Evolutionary conservation across 2,329 filamentous ascomycete genomes (phyloP), one percentile per base, ranked within the genome.

Genomic region (Fusarium sp.): DNA sequence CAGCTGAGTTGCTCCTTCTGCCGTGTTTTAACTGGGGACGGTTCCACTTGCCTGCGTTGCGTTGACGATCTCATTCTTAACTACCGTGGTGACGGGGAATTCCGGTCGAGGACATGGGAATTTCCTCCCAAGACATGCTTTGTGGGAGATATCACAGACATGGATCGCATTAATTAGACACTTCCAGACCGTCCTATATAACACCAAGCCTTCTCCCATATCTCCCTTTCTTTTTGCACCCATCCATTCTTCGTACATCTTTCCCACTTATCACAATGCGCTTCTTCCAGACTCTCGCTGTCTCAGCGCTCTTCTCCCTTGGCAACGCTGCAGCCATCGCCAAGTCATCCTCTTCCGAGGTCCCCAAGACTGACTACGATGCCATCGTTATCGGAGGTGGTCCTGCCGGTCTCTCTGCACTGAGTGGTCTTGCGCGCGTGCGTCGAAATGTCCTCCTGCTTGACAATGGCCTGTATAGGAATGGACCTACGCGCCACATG

Each of bases 351-450:
- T 33, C 62, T 1, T 13, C 40, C 5, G 67, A 61, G 24, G 62
- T 77, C 5, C 41, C 55, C 2, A 35, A 51, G 9, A 44, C 62
- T 10, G 46, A 65, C 17, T 88, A 84, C 69, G 87, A 89, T 76
- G 86, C 83, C 57, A 81, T 89, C 41, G 78, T 89, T 37, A 78
- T 89, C 7, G 87, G 87, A 6, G 87, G 87, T 35, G 87, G 87
- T 2, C 87, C 87, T 4, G 77, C 86, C 0, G 87, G 87, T 0
- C 81, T 89, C 3, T 81, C 79, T 47, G 83, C 82, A 3, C 67
- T 87, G 49, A 89, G 86, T 56, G 86, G 83, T 41, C 81, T 89
- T n/a, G 86, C 84, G 8, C 84, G 87, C 17, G 86, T 89, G 15
- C 82, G 83, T 14, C 81, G 87, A 15, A 84, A 81, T 7, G 83